phyloP scores from a whole-genome alignment of 2,329 filamentous ascomycete species.

The Diaporthe longicolla region DNA sequence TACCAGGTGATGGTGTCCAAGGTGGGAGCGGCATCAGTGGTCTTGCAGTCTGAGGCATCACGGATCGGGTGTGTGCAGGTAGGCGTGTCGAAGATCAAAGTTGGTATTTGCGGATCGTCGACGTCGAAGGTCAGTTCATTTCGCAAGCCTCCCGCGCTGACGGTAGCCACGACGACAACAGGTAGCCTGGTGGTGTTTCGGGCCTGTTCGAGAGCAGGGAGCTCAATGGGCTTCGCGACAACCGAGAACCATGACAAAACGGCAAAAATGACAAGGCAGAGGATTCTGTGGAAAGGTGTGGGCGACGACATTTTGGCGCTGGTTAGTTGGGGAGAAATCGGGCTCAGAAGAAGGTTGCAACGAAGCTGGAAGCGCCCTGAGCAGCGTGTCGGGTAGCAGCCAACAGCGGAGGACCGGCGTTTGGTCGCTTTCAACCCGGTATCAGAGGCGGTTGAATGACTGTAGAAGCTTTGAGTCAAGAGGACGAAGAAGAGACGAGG shows the following conservation, averaged over 20 bases:
- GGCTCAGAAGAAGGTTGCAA: not conserved
- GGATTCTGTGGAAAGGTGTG: not conserved
- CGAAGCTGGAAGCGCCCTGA: not conserved
- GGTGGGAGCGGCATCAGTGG: not conserved
- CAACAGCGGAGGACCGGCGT: not conserved
- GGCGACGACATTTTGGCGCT: slow-evolving; percentile 3
- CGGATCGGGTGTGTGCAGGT: not conserved
- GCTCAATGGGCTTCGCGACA: slow-evolving; percentile 10
- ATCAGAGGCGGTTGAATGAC: not conserved
- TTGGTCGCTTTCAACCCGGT: not conserved
- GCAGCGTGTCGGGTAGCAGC: not conserved
- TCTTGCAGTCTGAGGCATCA: not conserved
- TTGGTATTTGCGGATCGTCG: no score
- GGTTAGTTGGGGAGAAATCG: not conserved
- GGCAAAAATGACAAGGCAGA: slow-evolving; percentile 2
- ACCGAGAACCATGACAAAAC: not conserved
- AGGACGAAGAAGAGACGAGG: not conserved
- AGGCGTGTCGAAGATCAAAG: not conserved
- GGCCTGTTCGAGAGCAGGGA: not conserved
- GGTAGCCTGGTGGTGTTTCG: not conserved
- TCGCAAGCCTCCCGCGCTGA: not conserved
- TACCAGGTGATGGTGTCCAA: not conserved
- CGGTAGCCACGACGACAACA: not conserved
- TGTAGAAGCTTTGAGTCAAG: not conserved
- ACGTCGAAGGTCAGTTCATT: not conserved